Base-by-base conservation (phyloP, 1,139 yeast species). In the Hansenula lynferdii region DNA sequence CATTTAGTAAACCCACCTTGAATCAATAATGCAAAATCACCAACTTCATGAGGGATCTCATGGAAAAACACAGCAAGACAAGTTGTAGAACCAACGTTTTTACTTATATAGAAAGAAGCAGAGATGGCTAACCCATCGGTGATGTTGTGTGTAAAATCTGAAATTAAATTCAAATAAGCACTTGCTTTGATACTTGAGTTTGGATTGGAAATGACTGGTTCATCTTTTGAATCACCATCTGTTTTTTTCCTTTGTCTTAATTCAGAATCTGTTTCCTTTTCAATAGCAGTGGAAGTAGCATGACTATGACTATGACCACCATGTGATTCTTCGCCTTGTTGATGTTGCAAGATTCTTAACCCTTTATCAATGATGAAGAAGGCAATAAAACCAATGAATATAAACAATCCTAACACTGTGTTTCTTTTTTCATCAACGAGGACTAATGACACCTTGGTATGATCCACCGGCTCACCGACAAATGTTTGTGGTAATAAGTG, bases 41-140 rank as follows among this genome's bases (percentile, higher is more conserved):
- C 86, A 41, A 81, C 72, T 51, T 80, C 85, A 53, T 81, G 89
- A 9, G 90, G 90, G 36, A 81, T 72, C 57, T 82, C 89, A 55
- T 81, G 90, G 60, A 78, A 71, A 47, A 80, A 69, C 27, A 81
- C 79, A 2, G 86, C 84, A 26, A 80, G 60, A 24, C 82, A 72
- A 2, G 86, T 79, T 6, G 81, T 69, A 18, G 80, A 74, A 1
- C 89, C 89, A 14, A 74, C 76, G 34, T 60, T 61, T 39, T 70
- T 67, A 38, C 79, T 67, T 35, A 70, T 70, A 57, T 76, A 76
- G 54, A 81, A 81, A 8, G 86, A 72, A 0, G 86, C 74, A 3
- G 85, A 72, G 37, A 81, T 69, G 3, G 87, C 85, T 9, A 81
- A 57, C 0, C 89, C 89, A 51, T 82, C 89, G 3, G 86, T 78